A percentile compares a stretch with the other conserved stretches of the same genome.
phyloP scores from a whole-genome alignment of 2,329 filamentous ascomycete species.

The Pyrenophora seminiperda region DNA sequence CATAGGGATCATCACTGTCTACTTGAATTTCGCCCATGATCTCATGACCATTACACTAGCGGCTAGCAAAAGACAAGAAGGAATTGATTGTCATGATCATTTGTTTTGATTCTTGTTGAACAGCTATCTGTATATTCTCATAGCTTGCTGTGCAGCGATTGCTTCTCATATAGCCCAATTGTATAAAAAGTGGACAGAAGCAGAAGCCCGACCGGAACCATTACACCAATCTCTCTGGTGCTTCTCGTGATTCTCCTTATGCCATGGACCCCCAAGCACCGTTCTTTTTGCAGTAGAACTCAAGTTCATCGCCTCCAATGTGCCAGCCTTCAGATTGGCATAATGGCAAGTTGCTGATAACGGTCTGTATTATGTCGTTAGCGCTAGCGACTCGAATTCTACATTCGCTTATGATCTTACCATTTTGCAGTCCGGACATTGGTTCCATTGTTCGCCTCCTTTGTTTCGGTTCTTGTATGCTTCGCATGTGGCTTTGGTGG shows the following conservation, averaged over 20 bases:
- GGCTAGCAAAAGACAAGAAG: no score
- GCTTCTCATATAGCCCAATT: no score
- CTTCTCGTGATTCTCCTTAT: neutral
- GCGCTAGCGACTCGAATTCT: neutral
- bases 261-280: constrained; percentile 23
- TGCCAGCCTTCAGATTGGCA: constrained; percentile 32
- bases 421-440: constrained; percentile 36
- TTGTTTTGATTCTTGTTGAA: no score
- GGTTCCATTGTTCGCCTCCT: constrained; percentile 33
- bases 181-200: no score
- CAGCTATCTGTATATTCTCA: no score
- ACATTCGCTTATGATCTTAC: constrained; percentile 13
- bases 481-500: constrained; percentile 28
- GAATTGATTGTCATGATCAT: no score
- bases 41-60: no score
- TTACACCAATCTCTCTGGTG: neutral
- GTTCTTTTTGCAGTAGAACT: constrained; percentile 34
- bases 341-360: constrained; percentile 25
- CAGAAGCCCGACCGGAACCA: no score
- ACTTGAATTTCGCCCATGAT: no score
- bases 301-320: constrained; percentile 38
- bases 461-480: constrained; percentile 35
- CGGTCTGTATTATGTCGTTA: constrained; percentile 11
- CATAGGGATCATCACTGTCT: no score
- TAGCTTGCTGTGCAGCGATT: no score